A percentile compares a stretch with the other conserved stretches of the same genome.
phyloP scores from a whole-genome alignment of 305 asterid species.

The Fraxinus angustifolia region DNA sequence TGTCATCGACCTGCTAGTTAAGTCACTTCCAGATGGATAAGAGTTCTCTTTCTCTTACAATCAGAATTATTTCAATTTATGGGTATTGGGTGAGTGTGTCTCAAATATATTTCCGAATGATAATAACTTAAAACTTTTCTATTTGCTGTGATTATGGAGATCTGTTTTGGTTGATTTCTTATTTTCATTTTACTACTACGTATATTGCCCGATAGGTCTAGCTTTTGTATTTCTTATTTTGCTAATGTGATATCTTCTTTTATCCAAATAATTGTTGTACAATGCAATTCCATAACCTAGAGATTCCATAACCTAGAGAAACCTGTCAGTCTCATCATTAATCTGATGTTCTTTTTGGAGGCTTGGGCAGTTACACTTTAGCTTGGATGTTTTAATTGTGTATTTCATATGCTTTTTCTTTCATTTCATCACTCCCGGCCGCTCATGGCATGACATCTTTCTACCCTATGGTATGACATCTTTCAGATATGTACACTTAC shows the following conservation, averaged over 20 bases:
- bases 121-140: background rate
- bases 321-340: background rate
- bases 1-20: conserved; percentile 3
- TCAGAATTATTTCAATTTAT: background rate
- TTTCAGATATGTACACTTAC: conserved; percentile 84
- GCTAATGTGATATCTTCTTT: background rate
- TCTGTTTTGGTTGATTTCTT: background rate
- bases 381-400: conserved; percentile 6
- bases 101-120: conserved; percentile 1
- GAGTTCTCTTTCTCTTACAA: background rate
- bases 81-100: background rate
- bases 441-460: conserved; percentile 7
- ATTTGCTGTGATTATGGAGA: background rate
- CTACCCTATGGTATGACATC: conserved; percentile 22
- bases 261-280: conserved; percentile 2
- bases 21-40: background rate
- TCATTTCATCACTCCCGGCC: background rate
- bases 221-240: background rate
- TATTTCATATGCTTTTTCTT: background rate
- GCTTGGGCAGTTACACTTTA: conserved; percentile 7
- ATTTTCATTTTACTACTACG: background rate
- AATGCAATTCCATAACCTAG: conserved; percentile 15
- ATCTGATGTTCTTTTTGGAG: conserved; percentile 4
- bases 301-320: conserved; percentile 17
- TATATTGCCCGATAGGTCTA: background rate